Evolutionary conservation across 345 rosid species (phyloP), one percentile per base, ranked within the genome.

Genomic region (Iberis pinnata): DNA sequence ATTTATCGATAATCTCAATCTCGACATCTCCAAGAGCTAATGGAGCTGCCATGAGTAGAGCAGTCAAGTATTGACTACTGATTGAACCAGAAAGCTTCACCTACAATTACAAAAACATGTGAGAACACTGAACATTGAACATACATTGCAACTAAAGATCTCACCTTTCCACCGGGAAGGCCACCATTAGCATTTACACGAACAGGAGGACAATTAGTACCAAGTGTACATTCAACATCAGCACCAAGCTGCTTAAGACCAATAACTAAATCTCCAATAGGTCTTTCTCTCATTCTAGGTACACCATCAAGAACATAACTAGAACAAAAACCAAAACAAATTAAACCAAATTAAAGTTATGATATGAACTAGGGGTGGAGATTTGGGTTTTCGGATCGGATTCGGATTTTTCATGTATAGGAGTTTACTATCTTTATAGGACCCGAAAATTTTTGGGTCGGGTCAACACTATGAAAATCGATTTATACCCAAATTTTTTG

Each of bases 181-280:
- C 93, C 89, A 60, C 93, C 93, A 43, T 80, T 80, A 58, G 61
- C 80, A 59, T 73, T 83, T 44, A 87, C 58, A 14, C 44, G 75
- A 56, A 84, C 93, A 72, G 86, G 89, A 41, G 93, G 96, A 38
- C 93, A 87, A 61, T 73, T 73, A 42, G 89, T 84, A 33, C 78
- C 86, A 27, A 65, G 50, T 41, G 71, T 73, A 63, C 89, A 84
- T 42, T 76, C 70, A 41, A 70, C 75, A 65, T 76, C 88, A 19
- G 85, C 89, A 45, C 96, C 93, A 55, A 84, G 83, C 71, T 87
- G 96, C 78, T 81, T 73, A 65, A 84, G 93, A 65, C 87, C 89
- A 19, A 31, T 19, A 37, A 84, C 86, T 69, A 87, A 64, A 70
- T 87, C 96, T 33, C 82, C 89, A 36, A 84, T 87, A n/a, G 89